Evolutionary conservation across 1,284 basidiomycete species (phyloP).

Genomic region (Marasmius fiardii): DNA sequence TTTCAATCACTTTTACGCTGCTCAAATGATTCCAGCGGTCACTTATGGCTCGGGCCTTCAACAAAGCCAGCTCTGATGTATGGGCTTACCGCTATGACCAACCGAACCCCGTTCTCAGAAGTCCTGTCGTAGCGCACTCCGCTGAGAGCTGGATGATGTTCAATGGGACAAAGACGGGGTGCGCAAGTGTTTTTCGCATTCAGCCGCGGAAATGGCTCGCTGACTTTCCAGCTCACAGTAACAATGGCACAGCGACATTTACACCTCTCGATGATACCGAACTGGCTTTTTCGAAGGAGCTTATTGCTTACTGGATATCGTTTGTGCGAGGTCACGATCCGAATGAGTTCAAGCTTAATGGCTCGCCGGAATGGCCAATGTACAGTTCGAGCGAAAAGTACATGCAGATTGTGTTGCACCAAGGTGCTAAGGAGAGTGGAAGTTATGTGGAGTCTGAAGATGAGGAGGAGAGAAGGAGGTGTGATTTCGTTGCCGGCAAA

Average conservation of each 20-base stretch:
- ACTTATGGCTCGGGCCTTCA: constrained; percentile 40
- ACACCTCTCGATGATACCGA: constrained; percentile 36
- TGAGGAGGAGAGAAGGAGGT: not conserved
- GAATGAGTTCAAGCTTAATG: constrained; percentile 44
- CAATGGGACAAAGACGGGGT: constrained; percentile 55
- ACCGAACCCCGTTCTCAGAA: constrained; percentile 37
- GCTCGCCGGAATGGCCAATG: constrained; percentile 41
- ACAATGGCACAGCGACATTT: constrained; percentile 44
- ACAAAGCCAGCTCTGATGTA: constrained; percentile 17
- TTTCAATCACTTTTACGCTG: not conserved
- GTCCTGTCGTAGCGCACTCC: constrained; percentile 38
- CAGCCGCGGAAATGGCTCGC: not conserved
- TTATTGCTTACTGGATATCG: constrained; percentile 59
- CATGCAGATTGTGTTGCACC: constrained; percentile 40
- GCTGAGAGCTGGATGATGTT: constrained; percentile 68
- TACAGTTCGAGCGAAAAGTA: constrained; percentile 21
- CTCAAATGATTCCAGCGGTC: constrained; percentile 30
- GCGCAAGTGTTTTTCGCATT: constrained; percentile 9
- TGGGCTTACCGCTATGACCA: constrained; percentile 38
- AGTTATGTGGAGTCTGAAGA: constrained; percentile 1
- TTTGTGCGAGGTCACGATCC: constrained; percentile 52
- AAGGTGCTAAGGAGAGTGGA: constrained; percentile 24
- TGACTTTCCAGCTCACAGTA: constrained; percentile 22
- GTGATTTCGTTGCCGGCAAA: constrained; percentile 1
- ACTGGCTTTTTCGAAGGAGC: constrained; percentile 44